Evolutionary conservation across 495 filamentous ascomycete genomes (phyloP).

Genomic region (Neurospora sp.): DNA sequence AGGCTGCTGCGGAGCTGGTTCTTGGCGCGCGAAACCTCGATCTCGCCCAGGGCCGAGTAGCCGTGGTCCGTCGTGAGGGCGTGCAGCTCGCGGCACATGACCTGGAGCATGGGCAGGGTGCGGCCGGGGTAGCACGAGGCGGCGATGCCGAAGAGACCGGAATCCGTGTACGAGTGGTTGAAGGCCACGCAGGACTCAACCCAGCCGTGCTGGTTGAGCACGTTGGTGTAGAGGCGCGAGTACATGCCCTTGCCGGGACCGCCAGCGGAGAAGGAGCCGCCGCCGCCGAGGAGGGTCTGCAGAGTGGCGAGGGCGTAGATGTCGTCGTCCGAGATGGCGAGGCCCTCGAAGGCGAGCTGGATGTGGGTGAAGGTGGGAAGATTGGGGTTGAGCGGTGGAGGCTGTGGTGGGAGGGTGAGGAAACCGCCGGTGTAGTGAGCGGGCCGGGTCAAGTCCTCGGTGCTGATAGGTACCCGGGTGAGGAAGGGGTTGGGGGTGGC

Average conservation of each 20-base stretch:
- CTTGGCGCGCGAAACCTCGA: conserved; percentile 91
- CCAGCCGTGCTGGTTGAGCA: conserved; percentile 94
- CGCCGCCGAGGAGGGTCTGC: conserved; percentile 90
- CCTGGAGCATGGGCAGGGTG: conserved; percentile 73
- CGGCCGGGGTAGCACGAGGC: conserved; percentile 71
- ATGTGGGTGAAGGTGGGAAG: conserved; percentile 81
- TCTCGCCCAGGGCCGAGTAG: conserved; percentile 54
- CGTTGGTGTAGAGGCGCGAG: conserved; percentile 91
- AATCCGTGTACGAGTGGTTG: conserved; percentile 95
- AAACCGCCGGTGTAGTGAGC: conserved; percentile 93
- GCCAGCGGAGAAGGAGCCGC: conserved; percentile 94
- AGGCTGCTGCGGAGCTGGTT: conserved; percentile 87
- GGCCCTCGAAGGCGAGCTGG: conserved; percentile 90
- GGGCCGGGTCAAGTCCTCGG: conserved; percentile 50
- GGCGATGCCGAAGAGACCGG: conserved; percentile 87
- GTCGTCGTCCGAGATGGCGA: conserved; percentile 79
- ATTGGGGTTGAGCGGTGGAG: conserved; percentile 64
- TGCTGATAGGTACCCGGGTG: conserved; percentile 26
- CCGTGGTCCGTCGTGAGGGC: conserved; percentile 64
- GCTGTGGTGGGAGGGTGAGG: conserved; percentile 69
- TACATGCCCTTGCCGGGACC: conserved; percentile 99
- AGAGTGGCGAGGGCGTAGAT: conserved; percentile 97
- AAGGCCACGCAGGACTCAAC: conserved; percentile 91
- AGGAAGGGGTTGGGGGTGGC: conserved; percentile 38
- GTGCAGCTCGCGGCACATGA: conserved; percentile 84